Evolutionary conservation across 345 rosid species (phyloP).

Genomic region (Carallia brachiata): DNA sequence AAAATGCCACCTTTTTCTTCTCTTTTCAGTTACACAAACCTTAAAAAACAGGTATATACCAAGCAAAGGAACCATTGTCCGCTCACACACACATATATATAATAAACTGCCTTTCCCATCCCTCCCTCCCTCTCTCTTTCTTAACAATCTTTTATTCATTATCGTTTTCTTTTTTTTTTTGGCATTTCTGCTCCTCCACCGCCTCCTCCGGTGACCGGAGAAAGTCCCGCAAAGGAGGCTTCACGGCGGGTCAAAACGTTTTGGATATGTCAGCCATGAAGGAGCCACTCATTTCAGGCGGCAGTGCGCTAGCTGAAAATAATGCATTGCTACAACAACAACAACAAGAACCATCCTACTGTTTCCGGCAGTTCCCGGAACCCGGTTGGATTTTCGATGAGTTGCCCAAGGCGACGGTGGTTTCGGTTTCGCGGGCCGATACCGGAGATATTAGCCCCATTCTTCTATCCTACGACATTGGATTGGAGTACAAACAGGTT

Average conservation of each 20-base stretch:
- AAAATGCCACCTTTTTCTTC: not conserved
- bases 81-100: not conserved
- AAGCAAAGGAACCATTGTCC: not conserved
- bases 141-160: not conserved
- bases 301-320: slow-evolving; percentile 26
- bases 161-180: not conserved
- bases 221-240: slow-evolving; percentile 28
- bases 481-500: slow-evolving; percentile 77
- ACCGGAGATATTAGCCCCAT: slow-evolving; percentile 83
- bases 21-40: slow-evolving; percentile 21
- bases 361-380: slow-evolving; percentile 30
- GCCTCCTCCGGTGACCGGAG: not conserved
- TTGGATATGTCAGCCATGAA: slow-evolving; percentile 38
- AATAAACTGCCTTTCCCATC: not conserved
- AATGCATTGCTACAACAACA: not conserved
- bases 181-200: no score
- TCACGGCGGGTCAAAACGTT: not conserved
- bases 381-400: slow-evolving; percentile 53
- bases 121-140: slow-evolving; percentile 5
- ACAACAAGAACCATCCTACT: slow-evolving; percentile 17
- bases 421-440: slow-evolving; percentile 74
- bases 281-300: slow-evolving; percentile 47
- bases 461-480: slow-evolving; percentile 78
- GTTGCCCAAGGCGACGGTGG: slow-evolving; percentile 59
- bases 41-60: slow-evolving; percentile 5